A percentile compares a stretch with the other conserved stretches of the same genome.
Evolutionary conservation across 768 basidiomycete species (phyloP).

Genomic region (Trametes punicea): DNA sequence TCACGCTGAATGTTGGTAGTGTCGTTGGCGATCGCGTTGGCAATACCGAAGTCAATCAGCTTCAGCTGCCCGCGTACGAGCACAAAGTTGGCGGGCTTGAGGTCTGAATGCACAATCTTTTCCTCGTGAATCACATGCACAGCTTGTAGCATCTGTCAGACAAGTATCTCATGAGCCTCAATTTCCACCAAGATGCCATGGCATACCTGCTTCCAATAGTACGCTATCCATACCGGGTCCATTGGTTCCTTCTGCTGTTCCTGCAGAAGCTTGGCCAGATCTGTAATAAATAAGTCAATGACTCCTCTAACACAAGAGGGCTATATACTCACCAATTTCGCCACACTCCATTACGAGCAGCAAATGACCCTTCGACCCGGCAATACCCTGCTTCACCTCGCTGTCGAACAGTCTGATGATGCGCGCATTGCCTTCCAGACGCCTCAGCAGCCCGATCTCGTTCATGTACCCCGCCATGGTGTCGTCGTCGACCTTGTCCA

Average conservation of each 20-base stretch:
- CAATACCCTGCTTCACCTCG: conserved; percentile 72
- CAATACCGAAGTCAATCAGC: conserved; percentile 99
- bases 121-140: conserved; percentile 98
- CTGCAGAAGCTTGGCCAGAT: conserved; percentile 77
- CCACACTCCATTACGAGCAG: conserved; percentile 96
- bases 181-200: not conserved
- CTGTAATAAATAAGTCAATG: conserved; percentile 29
- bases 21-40: conserved; percentile 97
- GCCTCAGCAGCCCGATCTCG: conserved; percentile 89
- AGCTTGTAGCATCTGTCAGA: conserved; percentile 86
- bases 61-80: conserved; percentile 93
- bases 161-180: not conserved
- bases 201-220: conserved; percentile 92
- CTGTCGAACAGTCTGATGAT: conserved; percentile 92
- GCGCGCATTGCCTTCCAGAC: conserved; percentile 89
- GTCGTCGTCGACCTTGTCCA: conserved; percentile 86
- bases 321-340: conserved; percentile 53
- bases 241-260: conserved; percentile 82
- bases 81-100: conserved; percentile 98
- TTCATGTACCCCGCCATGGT: conserved; percentile 93
- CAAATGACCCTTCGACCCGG: conserved; percentile 69
- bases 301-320: not conserved
- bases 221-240: conserved; percentile 92
- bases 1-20: conserved; percentile 98
- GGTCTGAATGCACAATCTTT: conserved; percentile 97